A percentile compares a stretch with the other conserved stretches of the same genome.
Conservation (phyloP, 805 yeast genomes). For the Candida nitratophila region DNA sequence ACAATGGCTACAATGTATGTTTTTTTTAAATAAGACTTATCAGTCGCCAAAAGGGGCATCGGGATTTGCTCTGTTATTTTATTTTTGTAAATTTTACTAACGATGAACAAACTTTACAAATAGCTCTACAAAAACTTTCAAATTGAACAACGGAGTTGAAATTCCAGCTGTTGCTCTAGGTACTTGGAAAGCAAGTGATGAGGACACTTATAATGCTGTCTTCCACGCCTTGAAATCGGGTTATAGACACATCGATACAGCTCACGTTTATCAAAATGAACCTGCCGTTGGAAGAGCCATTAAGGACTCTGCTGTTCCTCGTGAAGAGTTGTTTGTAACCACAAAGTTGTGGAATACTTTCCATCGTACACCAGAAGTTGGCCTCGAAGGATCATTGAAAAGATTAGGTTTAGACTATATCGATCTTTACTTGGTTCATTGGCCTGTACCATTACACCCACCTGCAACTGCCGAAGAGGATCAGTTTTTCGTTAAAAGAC, state of each 20-base stretch:
- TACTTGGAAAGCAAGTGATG: constrained; percentile 56
- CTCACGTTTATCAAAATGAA: constrained; percentile 59
- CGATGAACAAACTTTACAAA: too few species aligned
- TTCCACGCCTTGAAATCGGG: constrained; percentile 53
- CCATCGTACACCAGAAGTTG: constrained; percentile 41
- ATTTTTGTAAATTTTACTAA: too few species aligned
- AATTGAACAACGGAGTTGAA: constrained; percentile 45
- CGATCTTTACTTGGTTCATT: constrained; percentile 73
- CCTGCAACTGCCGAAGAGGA: constrained; percentile 26
- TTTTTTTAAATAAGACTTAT: neutral
- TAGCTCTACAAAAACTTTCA: constrained; percentile 6
- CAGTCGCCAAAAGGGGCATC: neutral
- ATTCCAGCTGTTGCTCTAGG: constrained; percentile 72
- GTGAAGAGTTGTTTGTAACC: constrained; percentile 61
- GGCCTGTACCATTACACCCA: constrained; percentile 60
- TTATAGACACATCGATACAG: constrained; percentile 70
- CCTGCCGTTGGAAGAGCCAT: constrained; percentile 52
- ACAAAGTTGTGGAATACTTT: constrained; percentile 61
- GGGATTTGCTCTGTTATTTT: too few species aligned
- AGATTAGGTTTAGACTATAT: constrained; percentile 68
- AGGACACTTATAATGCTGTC: constrained; percentile 49
- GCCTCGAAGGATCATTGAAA: constrained; percentile 50
- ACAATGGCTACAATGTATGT: constrained; percentile 1
- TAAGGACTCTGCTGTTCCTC: constrained; percentile 51
- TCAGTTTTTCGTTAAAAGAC: constrained; percentile 9